Percentiles rank a stretch among this genome's conserved stretches.
These are phyloP conservation scores for Candida oleophila DNA, from an alignment of 805 yeast genomes.

Conservation along the genomic window DNA sequence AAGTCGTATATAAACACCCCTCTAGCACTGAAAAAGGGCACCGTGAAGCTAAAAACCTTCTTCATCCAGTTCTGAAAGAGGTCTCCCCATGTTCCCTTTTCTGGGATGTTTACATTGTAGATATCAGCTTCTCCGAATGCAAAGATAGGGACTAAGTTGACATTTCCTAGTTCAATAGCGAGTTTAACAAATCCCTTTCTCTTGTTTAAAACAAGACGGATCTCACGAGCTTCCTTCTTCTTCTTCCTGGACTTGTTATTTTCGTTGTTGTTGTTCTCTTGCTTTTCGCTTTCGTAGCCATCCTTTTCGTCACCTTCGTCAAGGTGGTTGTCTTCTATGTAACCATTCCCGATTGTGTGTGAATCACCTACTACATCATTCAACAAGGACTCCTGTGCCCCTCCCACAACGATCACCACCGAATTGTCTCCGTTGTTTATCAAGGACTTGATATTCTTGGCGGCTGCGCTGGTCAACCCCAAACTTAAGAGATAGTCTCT, in stretches of 20 bases:
- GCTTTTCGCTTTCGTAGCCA: conserved; percentile 1
- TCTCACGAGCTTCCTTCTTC: conserved; percentile 54
- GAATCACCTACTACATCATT: conserved; percentile 36
- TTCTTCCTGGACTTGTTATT: neutral
- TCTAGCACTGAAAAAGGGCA: conserved; percentile 89
- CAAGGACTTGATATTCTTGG: conserved; percentile 63
- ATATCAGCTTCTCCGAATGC: conserved; percentile 86
- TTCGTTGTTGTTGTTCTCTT: neutral
- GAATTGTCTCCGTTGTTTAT: conserved; percentile 64
- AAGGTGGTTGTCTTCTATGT: conserved; percentile 7
- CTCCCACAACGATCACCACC: conserved; percentile 90
- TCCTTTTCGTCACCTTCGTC: neutral
- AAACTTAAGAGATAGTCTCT: conserved; percentile 80
- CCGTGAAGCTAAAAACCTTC: conserved; percentile 69
- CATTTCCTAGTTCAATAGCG: conserved; percentile 78
- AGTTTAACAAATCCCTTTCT: conserved; percentile 87
- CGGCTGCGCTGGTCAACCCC: conserved; percentile 84
- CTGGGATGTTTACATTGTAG: conserved; percentile 43
- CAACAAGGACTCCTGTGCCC: conserved; percentile 85
- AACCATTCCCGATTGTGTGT: conserved; percentile 36
- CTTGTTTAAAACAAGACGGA: conserved; percentile 68
- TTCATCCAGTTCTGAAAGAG: conserved; percentile 73
- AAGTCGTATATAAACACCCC: conserved; percentile 91
- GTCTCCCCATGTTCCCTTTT: conserved; percentile 45
- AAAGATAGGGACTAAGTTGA: conserved; percentile 79